phyloP scores from a whole-genome alignment of 495 filamentous ascomycete genomes.

The Hypoxylon fuscum region DNA sequence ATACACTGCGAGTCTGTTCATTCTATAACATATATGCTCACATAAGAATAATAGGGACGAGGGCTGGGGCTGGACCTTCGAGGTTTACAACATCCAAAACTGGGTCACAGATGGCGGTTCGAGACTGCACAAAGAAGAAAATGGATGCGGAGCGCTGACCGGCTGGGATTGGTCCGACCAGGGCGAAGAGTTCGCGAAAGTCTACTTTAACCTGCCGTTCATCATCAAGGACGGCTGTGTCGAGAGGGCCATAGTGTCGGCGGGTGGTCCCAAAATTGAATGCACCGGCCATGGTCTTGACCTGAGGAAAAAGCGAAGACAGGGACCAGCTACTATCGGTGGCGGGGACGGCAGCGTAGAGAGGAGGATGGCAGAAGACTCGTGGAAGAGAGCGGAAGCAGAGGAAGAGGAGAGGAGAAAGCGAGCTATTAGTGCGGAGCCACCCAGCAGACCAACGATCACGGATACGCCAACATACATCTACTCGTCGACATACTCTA shows the following conservation, averaged over 20 bases:
- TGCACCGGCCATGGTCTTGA: neutral
- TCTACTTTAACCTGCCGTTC: neutral
- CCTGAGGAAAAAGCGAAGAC: neutral
- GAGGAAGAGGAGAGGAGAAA: too few species aligned
- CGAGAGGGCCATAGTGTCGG: conserved; percentile 27
- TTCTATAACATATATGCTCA: neutral
- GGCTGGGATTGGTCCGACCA: conserved; percentile 7
- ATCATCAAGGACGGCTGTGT: conserved; percentile 32
- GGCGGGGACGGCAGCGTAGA: too few species aligned
- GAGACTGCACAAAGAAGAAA: conserved; percentile 6
- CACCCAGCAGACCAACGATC: too few species aligned
- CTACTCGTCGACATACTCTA: too few species aligned
- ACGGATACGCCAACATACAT: too few species aligned
- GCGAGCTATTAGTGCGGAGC: too few species aligned
- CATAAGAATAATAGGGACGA: neutral
- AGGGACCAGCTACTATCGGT: too few species aligned
- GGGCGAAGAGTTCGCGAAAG: neutral
- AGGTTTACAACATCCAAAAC: neutral
- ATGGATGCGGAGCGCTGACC: conserved; percentile 18
- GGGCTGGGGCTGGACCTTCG: neutral
- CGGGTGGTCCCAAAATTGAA: conserved; percentile 20
- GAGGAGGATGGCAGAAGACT: too few species aligned
- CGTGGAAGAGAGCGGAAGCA: too few species aligned
- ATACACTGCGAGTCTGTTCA: neutral
- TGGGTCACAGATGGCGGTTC: conserved; percentile 6